Conservation (phyloP, 768 basidiomycete genomes). For the Melanogaster broomeanus region DNA sequence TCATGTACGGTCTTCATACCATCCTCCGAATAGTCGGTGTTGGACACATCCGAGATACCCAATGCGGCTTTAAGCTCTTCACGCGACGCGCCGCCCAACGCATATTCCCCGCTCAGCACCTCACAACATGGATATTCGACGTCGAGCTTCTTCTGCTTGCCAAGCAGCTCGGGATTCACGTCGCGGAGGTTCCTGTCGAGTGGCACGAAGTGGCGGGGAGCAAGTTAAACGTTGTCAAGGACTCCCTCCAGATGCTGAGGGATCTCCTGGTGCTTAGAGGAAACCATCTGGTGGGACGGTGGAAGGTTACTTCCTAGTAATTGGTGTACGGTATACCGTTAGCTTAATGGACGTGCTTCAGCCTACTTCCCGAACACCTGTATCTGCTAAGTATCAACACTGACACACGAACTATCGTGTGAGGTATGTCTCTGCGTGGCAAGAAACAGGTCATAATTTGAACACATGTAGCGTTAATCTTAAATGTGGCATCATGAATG, state of each 20-base stretch:
- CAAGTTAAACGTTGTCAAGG: slow-evolving; percentile 84
- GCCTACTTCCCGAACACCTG: neutral
- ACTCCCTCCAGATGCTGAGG: slow-evolving; percentile 86
- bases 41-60: slow-evolving; percentile 89
- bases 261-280: slow-evolving; percentile 83
- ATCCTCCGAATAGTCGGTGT: slow-evolving; percentile 88
- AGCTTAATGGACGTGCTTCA: slow-evolving; percentile 25
- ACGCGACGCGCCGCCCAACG: slow-evolving; percentile 76
- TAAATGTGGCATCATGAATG: slow-evolving; percentile 29
- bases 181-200: slow-evolving; percentile 82
- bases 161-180: slow-evolving; percentile 74
- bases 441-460: slow-evolving; percentile 30
- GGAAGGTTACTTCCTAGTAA: slow-evolving; percentile 46
- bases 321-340: slow-evolving; percentile 26
- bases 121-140: slow-evolving; percentile 95
- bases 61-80: slow-evolving; percentile 97
- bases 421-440: slow-evolving; percentile 25
- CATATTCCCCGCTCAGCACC: slow-evolving; percentile 86
- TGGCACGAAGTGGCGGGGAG: slow-evolving; percentile 96
- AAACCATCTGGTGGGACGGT: slow-evolving; percentile 79
- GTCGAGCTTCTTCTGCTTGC: slow-evolving; percentile 90
- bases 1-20: slow-evolving; percentile 93
- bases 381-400: no score
- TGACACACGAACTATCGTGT: slow-evolving; percentile 20
- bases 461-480: slow-evolving; percentile 35